A percentile compares a stretch with the other conserved stretches of the same genome.
Conservation (phyloP, 169 alveolate genomes). For the Plasmodium chabaudi region DNA sequence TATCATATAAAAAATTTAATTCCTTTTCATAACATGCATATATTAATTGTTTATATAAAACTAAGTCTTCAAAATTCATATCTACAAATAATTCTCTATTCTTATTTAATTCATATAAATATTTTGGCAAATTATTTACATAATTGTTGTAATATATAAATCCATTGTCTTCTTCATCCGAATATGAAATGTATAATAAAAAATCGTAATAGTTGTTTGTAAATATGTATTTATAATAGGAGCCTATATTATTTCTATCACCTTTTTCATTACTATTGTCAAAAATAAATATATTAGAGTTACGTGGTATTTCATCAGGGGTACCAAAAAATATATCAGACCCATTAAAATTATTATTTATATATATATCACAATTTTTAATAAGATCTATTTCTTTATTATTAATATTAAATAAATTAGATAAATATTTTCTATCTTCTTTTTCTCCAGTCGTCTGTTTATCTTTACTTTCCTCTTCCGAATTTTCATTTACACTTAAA, state of each 20-base stretch:
- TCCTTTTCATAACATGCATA: constrained; percentile 69
- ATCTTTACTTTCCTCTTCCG: constrained; percentile 7
- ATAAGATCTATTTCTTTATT: constrained; percentile 59
- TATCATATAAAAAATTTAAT: constrained; percentile 53
- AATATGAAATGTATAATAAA: constrained; percentile 46
- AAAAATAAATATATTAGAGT: constrained; percentile 32
- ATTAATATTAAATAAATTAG: constrained; percentile 37
- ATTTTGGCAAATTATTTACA: constrained; percentile 23
- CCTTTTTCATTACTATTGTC: constrained; percentile 11
- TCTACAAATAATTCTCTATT: constrained; percentile 44
- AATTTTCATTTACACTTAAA: constrained; percentile 24
- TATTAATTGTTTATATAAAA: constrained; percentile 60
- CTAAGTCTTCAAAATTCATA: constrained; percentile 21
- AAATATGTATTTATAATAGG: constrained; percentile 26
- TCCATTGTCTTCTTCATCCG: constrained; percentile 74
- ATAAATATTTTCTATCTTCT: constrained; percentile 43
- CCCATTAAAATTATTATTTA: constrained; percentile 64
- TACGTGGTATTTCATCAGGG: not conserved
- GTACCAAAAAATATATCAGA: constrained; percentile 49
- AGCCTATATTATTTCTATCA: too few species aligned
- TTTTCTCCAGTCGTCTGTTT: not conserved
- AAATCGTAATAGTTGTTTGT: constrained; percentile 72
- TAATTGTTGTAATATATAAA: constrained; percentile 43
- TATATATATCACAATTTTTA: constrained; percentile 63
- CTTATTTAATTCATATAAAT: constrained; percentile 63